phyloP scores from a whole-genome alignment of 495 filamentous ascomycete genomes.

The Tuber umbilicatum region DNA sequence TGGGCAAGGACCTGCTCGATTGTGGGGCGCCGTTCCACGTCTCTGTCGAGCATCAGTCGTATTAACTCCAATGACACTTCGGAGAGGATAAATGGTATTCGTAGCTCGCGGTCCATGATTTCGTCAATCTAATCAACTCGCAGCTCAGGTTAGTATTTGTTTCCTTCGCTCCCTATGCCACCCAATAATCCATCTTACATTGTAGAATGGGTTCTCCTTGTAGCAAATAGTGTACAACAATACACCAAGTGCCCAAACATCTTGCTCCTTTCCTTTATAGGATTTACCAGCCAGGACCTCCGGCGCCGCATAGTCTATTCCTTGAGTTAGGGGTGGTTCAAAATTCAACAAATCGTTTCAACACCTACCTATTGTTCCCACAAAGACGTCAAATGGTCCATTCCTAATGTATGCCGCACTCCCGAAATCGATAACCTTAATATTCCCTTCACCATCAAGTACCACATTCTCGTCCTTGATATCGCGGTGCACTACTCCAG shows the following conservation, averaged over 20 bases:
- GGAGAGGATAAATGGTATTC: constrained; percentile 85
- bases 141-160: background rate
- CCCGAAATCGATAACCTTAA: constrained; percentile 97
- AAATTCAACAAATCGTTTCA: background rate
- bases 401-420: constrained; percentile 97
- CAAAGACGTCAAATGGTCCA: constrained; percentile 97
- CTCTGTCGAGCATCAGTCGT: constrained; percentile 79
- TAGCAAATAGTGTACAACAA: constrained; percentile 97
- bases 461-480: constrained; percentile 99
- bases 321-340: background rate
- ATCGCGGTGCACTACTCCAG: constrained; percentile 88
- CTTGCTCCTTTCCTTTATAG: constrained; percentile 93
- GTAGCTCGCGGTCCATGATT: constrained; percentile 92
- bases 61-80: constrained; percentile 87
- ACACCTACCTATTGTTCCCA: constrained; percentile 88
- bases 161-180: background rate
- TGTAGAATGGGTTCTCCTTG: constrained; percentile 99
- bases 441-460: constrained; percentile 86
- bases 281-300: constrained; percentile 91
- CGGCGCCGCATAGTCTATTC: constrained; percentile 87
- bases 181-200: constrained; percentile 40
- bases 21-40: constrained; percentile 70
- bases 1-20: constrained; percentile 82
- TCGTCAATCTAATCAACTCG: constrained; percentile 62
- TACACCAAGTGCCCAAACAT: constrained; percentile 98